Conservation (phyloP, 495 filamentous ascomycete species). For the Penicillium chermesinum region DNA sequence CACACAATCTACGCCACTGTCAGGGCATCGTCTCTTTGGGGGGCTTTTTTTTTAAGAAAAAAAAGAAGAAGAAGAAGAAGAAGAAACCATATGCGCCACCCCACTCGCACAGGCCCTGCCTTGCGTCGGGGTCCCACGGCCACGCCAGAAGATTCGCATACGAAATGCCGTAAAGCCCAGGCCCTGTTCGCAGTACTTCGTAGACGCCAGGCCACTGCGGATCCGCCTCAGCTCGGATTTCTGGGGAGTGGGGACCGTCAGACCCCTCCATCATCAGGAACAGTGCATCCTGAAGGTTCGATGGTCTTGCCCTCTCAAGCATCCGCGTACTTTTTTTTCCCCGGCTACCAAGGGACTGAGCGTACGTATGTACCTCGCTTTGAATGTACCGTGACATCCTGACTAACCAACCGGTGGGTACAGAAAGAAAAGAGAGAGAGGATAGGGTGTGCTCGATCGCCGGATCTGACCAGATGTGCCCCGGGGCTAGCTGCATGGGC, state of each 20-base stretch:
- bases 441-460: conserved; percentile 12
- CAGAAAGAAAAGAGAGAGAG: background rate
- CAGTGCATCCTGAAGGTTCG: background rate
- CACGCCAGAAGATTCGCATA: background rate
- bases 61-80: background rate
- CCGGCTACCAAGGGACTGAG: background rate
- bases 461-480: conserved; percentile 24
- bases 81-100: background rate
- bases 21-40: background rate
- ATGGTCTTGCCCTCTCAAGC: too few species aligned
- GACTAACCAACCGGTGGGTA: background rate
- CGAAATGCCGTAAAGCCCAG: background rate
- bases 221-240: conserved; percentile 14
- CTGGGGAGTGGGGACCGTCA: conserved; percentile 9
- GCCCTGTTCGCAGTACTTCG: background rate
- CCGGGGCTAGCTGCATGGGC: conserved; percentile 20
- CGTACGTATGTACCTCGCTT: background rate
- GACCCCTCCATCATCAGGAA: background rate
- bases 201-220: conserved; percentile 11
- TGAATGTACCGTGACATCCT: background rate
- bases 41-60: background rate
- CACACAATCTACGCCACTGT: background rate
- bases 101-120: conserved; percentile 13
- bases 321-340: background rate
- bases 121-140: conserved; percentile 13